Percentiles rank a stretch among this genome's conserved stretches.
Evolutionary conservation across 176 grass and related monocot species (phyloP).

Genomic region (Eleusine indica): DNA sequence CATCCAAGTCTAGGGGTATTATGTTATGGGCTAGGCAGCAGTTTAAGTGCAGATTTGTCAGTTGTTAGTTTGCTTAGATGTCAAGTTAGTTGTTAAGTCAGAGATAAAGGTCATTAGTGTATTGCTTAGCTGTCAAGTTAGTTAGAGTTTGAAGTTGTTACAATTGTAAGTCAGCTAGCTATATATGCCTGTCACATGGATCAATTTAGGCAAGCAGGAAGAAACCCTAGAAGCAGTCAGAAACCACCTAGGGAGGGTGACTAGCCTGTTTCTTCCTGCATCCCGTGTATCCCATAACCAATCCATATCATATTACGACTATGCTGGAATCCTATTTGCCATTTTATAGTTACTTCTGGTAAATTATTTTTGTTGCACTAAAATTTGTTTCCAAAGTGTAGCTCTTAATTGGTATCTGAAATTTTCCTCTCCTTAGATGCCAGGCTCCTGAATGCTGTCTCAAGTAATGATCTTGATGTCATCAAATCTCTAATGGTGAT

Average conservation of each 20-base stretch:
- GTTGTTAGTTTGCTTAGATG: no score
- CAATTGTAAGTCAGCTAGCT: background rate
- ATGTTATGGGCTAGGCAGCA: no score
- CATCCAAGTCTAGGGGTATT: constrained; percentile 3
- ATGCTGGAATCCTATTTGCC: background rate
- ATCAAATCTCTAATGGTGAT: constrained; percentile 85
- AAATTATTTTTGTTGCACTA: background rate
- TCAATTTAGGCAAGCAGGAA: background rate
- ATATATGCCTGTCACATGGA: background rate
- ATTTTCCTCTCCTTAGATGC: constrained; percentile 73
- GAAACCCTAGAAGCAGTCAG: background rate
- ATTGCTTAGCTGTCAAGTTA: background rate
- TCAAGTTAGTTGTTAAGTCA: no score
- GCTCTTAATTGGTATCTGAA: constrained; percentile 34
- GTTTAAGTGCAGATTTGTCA: no score
- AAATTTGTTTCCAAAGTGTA: constrained; percentile 14
- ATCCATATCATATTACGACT: background rate
- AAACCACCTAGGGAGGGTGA: no score
- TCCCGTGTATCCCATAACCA: no score
- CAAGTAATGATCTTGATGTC: constrained; percentile 70
- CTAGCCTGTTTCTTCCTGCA: no score
- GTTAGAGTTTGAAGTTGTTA: background rate
- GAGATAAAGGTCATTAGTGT: no score
- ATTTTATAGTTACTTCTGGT: constrained; percentile 13
- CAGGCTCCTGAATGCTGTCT: constrained; percentile 73